Evolutionary conservation across 83 land plant genomes (phyloP).

Genomic region (Picea engelmannii): DNA sequence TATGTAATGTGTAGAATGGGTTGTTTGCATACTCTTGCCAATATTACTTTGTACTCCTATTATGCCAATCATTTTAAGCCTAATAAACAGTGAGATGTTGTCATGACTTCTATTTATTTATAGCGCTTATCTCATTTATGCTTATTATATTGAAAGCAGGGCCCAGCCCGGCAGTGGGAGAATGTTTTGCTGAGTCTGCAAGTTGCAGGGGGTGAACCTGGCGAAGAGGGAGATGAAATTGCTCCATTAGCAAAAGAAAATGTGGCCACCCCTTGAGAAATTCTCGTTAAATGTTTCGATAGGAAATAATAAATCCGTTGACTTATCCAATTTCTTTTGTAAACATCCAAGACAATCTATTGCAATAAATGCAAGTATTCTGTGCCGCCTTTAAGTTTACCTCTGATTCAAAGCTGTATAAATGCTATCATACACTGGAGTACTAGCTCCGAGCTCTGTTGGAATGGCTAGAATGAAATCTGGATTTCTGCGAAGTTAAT

Average conservation of each 20-base stretch:
- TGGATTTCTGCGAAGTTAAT: no score
- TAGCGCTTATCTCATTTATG: background rate
- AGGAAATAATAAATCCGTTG: background rate
- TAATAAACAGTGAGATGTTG: background rate
- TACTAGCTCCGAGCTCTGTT: no score
- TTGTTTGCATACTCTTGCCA: background rate
- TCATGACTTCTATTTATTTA: background rate
- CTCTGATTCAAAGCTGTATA: no score
- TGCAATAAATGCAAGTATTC: no score
- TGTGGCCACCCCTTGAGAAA: constrained; percentile 77
- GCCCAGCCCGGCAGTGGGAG: constrained; percentile 89
- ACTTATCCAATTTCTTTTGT: background rate
- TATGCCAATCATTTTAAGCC: background rate
- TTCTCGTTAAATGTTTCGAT: background rate
- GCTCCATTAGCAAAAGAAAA: constrained; percentile 84
- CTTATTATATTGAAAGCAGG: constrained; percentile 42
- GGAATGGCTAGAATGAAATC: no score
- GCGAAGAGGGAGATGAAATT: constrained; percentile 88
- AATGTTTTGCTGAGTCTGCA: constrained; percentile 59
- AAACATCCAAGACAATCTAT: no score
- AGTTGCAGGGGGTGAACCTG: constrained; percentile 66
- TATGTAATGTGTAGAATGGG: background rate
- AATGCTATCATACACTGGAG: no score
- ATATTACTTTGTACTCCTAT: background rate
- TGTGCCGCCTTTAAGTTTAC: no score